Percentiles rank a stretch among this genome's conserved stretches.
These are phyloP conservation scores for Dictyophora rubrovolvata DNA, from an alignment of 768 basidiomycete genomes.

Conservation along the genomic window DNA sequence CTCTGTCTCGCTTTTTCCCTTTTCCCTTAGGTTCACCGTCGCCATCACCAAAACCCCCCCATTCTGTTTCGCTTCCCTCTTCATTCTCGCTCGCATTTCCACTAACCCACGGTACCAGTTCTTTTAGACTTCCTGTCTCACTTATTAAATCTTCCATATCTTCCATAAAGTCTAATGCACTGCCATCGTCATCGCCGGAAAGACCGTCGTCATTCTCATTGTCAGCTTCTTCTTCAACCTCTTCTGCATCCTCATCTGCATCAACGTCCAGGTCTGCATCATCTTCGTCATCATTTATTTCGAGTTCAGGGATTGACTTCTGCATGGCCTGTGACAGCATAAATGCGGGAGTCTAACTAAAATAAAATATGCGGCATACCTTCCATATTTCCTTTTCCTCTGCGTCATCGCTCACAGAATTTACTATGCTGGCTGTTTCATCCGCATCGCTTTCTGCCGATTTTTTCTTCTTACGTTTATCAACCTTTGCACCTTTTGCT, in stretches of 20 bases:
- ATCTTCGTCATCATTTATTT: constrained; percentile 28
- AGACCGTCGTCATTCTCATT: constrained; percentile 65
- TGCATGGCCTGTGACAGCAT: constrained; percentile 63
- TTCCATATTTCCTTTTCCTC: constrained; percentile 82
- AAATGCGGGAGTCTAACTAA: not conserved
- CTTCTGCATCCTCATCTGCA: constrained; percentile 18
- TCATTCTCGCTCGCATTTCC: constrained; percentile 32
- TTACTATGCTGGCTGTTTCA: constrained; percentile 12
- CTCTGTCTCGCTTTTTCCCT: constrained; percentile 16
- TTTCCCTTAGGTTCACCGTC: constrained; percentile 31
- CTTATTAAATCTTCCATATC: constrained; percentile 28
- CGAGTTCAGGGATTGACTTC: constrained; percentile 62
- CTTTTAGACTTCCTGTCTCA: not conserved
- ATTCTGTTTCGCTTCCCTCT: constrained; percentile 39
- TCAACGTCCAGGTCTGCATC: constrained; percentile 26
- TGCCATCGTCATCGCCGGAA: constrained; percentile 43
- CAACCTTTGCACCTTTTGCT: constrained; percentile 37
- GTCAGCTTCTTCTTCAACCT: constrained; percentile 32
- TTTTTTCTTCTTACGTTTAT: constrained; percentile 32
- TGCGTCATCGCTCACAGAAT: constrained; percentile 24
- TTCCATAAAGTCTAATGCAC: constrained; percentile 47
- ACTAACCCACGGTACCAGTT: not conserved
- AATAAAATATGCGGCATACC: constrained; percentile 34
- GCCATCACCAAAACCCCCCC: constrained; percentile 37
- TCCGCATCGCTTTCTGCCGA: constrained; percentile 24